phyloP scores from a whole-genome alignment of 768 basidiomycete species.

The Leccinum uliginosum region DNA sequence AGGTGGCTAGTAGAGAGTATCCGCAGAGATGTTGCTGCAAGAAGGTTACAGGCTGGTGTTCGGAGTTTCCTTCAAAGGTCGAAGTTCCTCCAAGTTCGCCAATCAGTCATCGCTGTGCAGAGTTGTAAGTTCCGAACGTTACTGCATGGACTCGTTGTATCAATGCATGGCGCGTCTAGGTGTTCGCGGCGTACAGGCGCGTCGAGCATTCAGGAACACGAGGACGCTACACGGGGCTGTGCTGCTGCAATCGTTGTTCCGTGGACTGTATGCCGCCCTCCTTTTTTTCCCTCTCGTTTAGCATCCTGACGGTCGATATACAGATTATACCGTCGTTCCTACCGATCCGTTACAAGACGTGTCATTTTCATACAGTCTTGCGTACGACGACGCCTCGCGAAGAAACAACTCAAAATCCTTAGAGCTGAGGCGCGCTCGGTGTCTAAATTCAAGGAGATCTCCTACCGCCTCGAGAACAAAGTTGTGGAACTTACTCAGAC shows the following conservation, averaged over 20 bases:
- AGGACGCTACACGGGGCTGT: conserved; percentile 60
- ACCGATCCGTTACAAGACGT: conserved; percentile 58
- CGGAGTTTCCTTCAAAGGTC: conserved; percentile 73
- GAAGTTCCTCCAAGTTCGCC: conserved; percentile 58
- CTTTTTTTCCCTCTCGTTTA: conserved; percentile 16
- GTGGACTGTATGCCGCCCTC: conserved; percentile 75
- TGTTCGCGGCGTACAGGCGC: conserved; percentile 69
- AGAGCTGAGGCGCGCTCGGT: conserved; percentile 93
- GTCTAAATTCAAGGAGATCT: conserved; percentile 97
- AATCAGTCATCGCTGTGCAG: conserved; percentile 70
- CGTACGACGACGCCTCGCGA: conserved; percentile 82
- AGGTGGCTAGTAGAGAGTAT: conserved; percentile 64
- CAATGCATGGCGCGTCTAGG: conserved; percentile 38
- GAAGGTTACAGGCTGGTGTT: conserved; percentile 67
- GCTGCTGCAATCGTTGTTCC: conserved; percentile 74
- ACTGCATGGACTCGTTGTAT: not conserved
- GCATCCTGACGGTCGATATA: conserved; percentile 5
- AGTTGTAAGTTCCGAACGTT: conserved; percentile 58
- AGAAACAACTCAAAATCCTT: conserved; percentile 78
- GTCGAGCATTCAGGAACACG: conserved; percentile 53
- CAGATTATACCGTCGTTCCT: conserved; percentile 53
- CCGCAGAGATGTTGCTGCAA: conserved; percentile 70
- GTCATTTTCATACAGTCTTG: conserved; percentile 90
- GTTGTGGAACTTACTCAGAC: conserved; percentile 97
- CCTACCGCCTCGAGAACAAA: conserved; percentile 97